Conservation (phyloP, 495 filamentous ascomycete species). For the Penicillium soppii region DNA sequence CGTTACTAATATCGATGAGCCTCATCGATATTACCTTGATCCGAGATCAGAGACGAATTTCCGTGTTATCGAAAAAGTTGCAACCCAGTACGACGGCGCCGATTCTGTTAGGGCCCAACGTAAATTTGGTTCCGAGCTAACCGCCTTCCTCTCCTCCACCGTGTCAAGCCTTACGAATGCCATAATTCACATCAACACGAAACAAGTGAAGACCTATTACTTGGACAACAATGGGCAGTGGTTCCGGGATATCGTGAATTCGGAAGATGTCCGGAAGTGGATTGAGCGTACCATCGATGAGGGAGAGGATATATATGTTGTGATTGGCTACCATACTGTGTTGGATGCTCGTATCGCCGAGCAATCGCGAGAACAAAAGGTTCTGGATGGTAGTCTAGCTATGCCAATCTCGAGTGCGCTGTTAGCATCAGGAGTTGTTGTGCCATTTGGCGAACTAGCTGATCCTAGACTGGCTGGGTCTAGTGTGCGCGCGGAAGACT, state of each 20-base stretch:
- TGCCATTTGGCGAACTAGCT: slow-evolving; percentile 9
- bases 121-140: no score
- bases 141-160: slow-evolving; percentile 10
- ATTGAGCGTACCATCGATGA: slow-evolving; percentile 13
- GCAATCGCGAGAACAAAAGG: slow-evolving; percentile 4
- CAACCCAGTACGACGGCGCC: no score
- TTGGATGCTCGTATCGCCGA: slow-evolving; percentile 8
- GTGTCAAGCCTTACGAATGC: slow-evolving; percentile 6
- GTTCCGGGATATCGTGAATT: slow-evolving; percentile 13
- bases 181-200: slow-evolving; percentile 12
- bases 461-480: background rate
- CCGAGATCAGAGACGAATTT: no score
- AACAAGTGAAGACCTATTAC: slow-evolving; percentile 22
- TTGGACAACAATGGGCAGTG: slow-evolving; percentile 17
- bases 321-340: slow-evolving; percentile 12
- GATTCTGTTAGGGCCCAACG: no score
- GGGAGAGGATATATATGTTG: slow-evolving; percentile 19
- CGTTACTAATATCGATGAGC: no score
- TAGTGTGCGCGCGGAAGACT: slow-evolving; percentile 7
- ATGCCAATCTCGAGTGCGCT: slow-evolving; percentile 8
- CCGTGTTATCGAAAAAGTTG: no score
- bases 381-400: slow-evolving; percentile 6
- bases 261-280: slow-evolving; percentile 15
- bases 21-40: no score
- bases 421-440: slow-evolving; percentile 9